These are phyloP conservation scores for Colletotrichum sp. DNA, from an alignment of 2,329 filamentous ascomycete genomes.

Conservation along the genomic window DNA sequence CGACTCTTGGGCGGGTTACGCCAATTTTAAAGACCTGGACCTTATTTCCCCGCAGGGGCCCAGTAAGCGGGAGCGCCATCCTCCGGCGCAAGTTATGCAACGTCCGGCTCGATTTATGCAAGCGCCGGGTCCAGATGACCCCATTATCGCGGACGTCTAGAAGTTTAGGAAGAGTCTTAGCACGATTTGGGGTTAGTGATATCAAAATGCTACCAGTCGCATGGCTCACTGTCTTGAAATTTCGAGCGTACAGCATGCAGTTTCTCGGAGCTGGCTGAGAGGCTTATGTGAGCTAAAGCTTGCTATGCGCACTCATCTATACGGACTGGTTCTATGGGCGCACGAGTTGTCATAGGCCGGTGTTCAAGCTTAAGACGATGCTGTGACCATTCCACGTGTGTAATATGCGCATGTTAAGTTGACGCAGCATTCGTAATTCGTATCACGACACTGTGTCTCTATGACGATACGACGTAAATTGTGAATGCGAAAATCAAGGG, in stretches of 20 bases:
- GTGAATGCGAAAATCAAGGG: not conserved
- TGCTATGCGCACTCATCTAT: not conserved
- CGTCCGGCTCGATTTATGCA: not conserved
- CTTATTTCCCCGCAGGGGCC: slow-evolving; percentile 3
- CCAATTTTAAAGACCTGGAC: not conserved
- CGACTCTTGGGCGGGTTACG: not conserved
- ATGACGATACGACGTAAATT: not conserved
- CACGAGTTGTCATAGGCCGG: not conserved
- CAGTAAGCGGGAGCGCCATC: not conserved
- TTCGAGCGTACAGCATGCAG: not conserved
- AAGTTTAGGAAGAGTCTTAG: not conserved
- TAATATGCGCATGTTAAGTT: not conserved
- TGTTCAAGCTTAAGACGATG: not conserved
- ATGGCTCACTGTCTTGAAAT: not conserved
- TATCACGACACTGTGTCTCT: not conserved
- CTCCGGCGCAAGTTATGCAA: slow-evolving; percentile 10
- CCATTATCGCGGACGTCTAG: not conserved
- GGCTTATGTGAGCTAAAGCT: not conserved
- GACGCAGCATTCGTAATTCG: not conserved
- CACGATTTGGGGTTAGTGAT: not conserved
- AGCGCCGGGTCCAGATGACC: not conserved
- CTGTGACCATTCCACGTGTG: not conserved
- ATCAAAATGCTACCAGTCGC: not conserved
- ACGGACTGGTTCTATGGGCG: not conserved
- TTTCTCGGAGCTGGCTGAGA: not conserved